phyloP scores from a whole-genome alignment of 345 rosid genomes.

The Camelina neglecta region DNA sequence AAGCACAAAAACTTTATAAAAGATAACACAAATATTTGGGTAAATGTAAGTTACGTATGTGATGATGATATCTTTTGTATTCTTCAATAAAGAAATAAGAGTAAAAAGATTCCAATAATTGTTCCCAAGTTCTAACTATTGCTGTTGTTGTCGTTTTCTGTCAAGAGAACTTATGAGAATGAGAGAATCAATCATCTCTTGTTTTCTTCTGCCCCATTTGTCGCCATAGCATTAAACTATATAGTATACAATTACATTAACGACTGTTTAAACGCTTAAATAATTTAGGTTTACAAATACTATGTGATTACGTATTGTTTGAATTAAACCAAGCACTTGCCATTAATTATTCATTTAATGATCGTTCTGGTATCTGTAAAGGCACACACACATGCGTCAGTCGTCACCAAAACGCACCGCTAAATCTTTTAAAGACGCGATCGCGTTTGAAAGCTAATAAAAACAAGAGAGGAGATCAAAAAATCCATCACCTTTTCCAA shows the following conservation, averaged over 20 bases:
- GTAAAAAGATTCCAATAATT: constrained; percentile 40
- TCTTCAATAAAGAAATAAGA: constrained; percentile 24
- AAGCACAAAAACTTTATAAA: neutral
- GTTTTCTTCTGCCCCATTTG: neutral
- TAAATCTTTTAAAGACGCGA: constrained; percentile 23
- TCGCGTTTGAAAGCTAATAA: constrained; percentile 15
- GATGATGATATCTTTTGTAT: constrained; percentile 41
- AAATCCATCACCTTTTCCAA: constrained; percentile 20
- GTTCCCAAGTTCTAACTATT: constrained; percentile 21
- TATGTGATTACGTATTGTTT: constrained; percentile 25
- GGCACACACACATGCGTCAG: constrained; percentile 24
- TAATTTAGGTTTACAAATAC: neutral
- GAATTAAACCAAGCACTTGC: constrained; percentile 16
- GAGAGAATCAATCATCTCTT: constrained; percentile 13
- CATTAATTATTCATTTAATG: neutral
- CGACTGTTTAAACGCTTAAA: constrained; percentile 13
- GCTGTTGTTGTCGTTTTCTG: constrained; percentile 38
- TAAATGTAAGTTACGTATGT: constrained; percentile 40
- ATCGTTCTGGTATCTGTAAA: neutral
- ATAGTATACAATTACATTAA: neutral
- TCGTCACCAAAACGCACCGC: constrained; percentile 33
- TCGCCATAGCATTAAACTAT: constrained; percentile 10
- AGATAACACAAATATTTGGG: constrained; percentile 18
- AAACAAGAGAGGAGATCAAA: neutral
- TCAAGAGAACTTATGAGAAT: neutral